Evolutionary conservation across 73 alveolate species (phyloP).

Genomic region (Halteria grandinella): DNA sequence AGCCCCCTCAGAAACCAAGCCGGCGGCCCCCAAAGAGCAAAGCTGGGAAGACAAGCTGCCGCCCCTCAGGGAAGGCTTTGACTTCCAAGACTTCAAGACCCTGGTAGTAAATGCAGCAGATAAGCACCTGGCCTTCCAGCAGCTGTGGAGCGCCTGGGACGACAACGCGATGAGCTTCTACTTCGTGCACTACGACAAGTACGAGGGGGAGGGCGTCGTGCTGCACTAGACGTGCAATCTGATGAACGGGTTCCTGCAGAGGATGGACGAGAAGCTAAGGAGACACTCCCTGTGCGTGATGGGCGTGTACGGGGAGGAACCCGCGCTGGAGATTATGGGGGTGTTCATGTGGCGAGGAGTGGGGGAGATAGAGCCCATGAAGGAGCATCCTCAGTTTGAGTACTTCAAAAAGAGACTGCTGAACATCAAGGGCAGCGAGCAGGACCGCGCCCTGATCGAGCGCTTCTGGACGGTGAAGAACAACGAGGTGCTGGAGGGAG

Average conservation of each 20-base stretch:
- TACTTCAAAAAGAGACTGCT: conserved; percentile 70
- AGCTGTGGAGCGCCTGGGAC: conserved; percentile 78
- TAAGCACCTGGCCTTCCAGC: conserved; percentile 77
- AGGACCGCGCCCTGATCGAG: too few relatives aligned
- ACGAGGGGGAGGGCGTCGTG: conserved; percentile 88
- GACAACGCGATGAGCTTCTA: conserved; percentile 84
- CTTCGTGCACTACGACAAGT: conserved; percentile 88
- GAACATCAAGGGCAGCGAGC: conserved; percentile 54
- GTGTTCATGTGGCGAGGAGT: conserved; percentile 96
- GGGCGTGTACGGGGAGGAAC: conserved; percentile 94
- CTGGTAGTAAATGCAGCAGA: conserved; percentile 78
- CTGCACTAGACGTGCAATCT: conserved; percentile 81
- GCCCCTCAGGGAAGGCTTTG: conserved; percentile 62
- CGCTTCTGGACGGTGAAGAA: too few relatives aligned
- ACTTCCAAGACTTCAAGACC: conserved; percentile 83
- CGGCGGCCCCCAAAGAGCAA: not conserved
- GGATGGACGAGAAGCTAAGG: conserved; percentile 86
- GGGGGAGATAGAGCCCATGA: conserved; percentile 78
- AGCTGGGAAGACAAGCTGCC: conserved; percentile 31
- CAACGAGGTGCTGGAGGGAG: too few relatives aligned
- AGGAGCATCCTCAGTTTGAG: conserved; percentile 87
- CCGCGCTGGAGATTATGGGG: conserved; percentile 90
- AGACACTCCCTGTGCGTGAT: conserved; percentile 82
- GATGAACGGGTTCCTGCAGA: conserved; percentile 90
- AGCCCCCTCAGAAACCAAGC: not conserved